Conservation (phyloP, 2,329 filamentous ascomycete genomes). For the Stachybotrys elegans region DNA sequence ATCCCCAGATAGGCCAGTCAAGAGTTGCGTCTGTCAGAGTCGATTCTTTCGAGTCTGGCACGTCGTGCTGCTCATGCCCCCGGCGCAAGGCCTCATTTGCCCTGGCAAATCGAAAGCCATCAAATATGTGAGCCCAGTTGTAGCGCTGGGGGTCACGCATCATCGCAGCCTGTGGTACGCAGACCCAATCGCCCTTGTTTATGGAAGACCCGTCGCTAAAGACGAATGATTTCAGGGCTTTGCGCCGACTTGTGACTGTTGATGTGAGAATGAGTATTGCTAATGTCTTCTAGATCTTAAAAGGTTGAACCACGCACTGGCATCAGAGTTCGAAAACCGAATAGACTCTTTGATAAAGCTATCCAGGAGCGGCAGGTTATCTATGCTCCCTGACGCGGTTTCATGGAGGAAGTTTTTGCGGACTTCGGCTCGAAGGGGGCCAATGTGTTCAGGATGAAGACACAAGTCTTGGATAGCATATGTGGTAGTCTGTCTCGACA, state of each 20-base stretch:
- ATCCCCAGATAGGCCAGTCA: neutral
- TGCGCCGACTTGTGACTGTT: constrained; percentile 4
- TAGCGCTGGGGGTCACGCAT: constrained; percentile 3
- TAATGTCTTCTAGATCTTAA: neutral
- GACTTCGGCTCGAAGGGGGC: neutral
- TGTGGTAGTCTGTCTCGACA: neutral
- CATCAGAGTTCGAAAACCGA: constrained; percentile 4
- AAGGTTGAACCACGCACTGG: constrained; percentile 1
- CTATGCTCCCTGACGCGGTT: neutral
- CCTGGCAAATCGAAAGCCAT: constrained; percentile 6
- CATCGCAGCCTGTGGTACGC: neutral
- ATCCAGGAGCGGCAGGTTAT: constrained; percentile 7
- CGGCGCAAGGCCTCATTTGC: neutral
- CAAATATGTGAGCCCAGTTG: constrained; percentile 1
- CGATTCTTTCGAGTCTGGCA: neutral
- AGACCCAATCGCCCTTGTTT: neutral
- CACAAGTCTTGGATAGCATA: neutral
- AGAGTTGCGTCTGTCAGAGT: neutral
- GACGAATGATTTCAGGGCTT: constrained; percentile 2
- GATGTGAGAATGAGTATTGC: neutral
- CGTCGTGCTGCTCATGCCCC: neutral
- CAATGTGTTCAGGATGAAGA: neutral
- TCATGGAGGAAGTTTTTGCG: neutral
- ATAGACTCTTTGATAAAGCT: constrained; percentile 10
- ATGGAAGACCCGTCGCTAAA: constrained; percentile 5